Conservation (phyloP, 352 stramenopile genomes). For the Phytopythium litorale region DNA sequence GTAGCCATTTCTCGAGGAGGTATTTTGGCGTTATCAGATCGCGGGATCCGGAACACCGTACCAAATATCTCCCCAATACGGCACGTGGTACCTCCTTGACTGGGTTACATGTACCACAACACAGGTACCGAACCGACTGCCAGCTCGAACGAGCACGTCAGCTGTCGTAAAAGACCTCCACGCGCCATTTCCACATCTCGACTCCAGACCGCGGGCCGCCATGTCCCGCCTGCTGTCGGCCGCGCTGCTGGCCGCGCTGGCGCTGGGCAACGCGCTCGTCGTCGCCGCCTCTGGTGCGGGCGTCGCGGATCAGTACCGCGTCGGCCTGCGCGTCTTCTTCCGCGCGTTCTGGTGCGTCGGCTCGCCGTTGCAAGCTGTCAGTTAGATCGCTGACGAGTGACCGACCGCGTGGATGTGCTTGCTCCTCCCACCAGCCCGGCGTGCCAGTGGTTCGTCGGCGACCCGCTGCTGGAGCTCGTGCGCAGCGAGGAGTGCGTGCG, state of each 20-base stretch:
- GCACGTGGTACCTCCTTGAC: background rate
- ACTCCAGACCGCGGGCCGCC: no score
- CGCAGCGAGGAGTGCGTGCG: slow-evolving; percentile 48
- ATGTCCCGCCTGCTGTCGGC: slow-evolving; percentile 6
- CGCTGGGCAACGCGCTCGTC: slow-evolving; percentile 7
- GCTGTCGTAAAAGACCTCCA: background rate
- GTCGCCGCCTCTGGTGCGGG: slow-evolving; percentile 6
- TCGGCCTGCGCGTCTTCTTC: slow-evolving; percentile 68
- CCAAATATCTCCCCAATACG: background rate
- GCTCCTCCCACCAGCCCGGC: slow-evolving; percentile 37
- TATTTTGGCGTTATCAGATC: background rate
- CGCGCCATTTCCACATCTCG: background rate
- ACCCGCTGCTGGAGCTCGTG: slow-evolving; percentile 69
- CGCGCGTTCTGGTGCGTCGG: slow-evolving; percentile 60
- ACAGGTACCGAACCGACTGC: background rate
- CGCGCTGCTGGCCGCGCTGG: slow-evolving; percentile 17
- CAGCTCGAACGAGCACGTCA: background rate
- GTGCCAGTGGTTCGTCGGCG: slow-evolving; percentile 78
- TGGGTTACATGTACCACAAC: background rate
- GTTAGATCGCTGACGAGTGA: background rate
- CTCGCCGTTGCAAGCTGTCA: no score
- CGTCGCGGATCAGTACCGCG: slow-evolving; percentile 33
- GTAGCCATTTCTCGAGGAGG: background rate
- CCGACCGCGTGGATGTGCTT: background rate
- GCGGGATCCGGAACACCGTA: background rate